Evolutionary conservation across 202 grass and related monocot species (phyloP), one percentile per base, ranked within the genome.

Genomic region (Carex arenaria): DNA sequence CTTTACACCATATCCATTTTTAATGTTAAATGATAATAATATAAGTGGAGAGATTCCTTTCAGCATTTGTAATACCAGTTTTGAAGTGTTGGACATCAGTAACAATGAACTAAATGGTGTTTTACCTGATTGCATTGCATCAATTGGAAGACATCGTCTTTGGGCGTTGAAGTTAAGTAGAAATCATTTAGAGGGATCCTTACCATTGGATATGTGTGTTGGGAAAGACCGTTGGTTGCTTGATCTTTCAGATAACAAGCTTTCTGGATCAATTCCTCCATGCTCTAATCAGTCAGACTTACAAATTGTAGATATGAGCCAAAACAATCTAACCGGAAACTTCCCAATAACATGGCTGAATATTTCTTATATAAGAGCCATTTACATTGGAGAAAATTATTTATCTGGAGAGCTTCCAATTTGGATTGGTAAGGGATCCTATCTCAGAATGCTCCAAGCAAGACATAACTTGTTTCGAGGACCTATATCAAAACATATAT

Each of bases 211-310:
- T 1, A 0, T 89, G 1, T 86, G 8, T 20, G 5, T 0, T 20
- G 1, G 6, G 7, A 0, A 0, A 11, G 0, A 0, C 0, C 0
- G 10, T 0, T 1, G 0, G 13, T 89, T 22, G 0, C 14, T 18
- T 86, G 84, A 86, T 11, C 52, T 86, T 2, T 86, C 87, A 9
- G 1, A 54, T 23, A 89, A 89, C 19, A 65, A 8, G 7, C 12
- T 89, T 26, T 89, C 63, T 31, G 87, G 87, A 13, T 10, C 2
- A 10, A 82, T 36, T 18, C 87, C 5, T 15, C 13, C 42, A 7
- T 38, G 23, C 53, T 62, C 13, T 18, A 80, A 80, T 62, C 1
- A 14, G 0, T 17, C 56, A 0, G 13, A 12, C 42, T 2, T 86
- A 10, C 0, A 18, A 12, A 77, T 30, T 55, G 7, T 89, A 9